A percentile compares a stretch with the other conserved stretches of the same genome.
phyloP scores from a whole-genome alignment of 306 rosid genomes.

The Dryas drummondii region DNA sequence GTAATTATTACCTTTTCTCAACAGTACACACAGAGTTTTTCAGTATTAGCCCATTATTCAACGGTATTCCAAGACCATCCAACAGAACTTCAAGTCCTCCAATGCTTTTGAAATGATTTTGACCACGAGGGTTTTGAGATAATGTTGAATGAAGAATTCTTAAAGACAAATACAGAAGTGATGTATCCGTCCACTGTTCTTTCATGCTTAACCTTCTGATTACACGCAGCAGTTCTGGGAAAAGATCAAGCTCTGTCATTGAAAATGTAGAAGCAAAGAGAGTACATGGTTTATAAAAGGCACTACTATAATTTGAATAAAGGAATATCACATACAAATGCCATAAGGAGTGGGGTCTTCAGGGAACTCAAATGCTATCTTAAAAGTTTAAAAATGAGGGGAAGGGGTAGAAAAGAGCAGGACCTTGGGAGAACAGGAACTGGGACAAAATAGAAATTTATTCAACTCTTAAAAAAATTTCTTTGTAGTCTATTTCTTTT shows the following conservation, averaged over 20 bases:
- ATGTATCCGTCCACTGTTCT: constrained; percentile 70
- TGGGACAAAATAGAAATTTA: not conserved
- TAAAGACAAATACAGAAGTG: constrained; percentile 73
- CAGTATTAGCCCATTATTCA: constrained; percentile 54
- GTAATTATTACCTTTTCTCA: constrained; percentile 58
- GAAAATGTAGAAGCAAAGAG: constrained; percentile 14
- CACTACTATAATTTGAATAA: not conserved
- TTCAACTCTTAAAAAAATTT: not conserved
- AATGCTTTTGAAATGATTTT: constrained; percentile 93
- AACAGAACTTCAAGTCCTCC: constrained; percentile 97
- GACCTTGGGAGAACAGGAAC: not conserved
- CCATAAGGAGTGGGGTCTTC: not conserved
- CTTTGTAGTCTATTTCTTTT: not conserved
- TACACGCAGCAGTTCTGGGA: constrained; percentile 82
- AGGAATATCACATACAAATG: not conserved
- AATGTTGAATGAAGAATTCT: constrained; percentile 74
- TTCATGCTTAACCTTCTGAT: constrained; percentile 82
- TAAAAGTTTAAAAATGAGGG: not conserved
- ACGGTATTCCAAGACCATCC: constrained; percentile 92
- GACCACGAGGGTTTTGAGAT: constrained; percentile 83
- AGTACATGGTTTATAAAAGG: not conserved
- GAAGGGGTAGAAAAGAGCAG: not conserved
- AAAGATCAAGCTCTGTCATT: constrained; percentile 37
- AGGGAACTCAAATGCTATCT: not conserved
- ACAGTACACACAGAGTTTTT: constrained; percentile 41